Base-by-base conservation (phyloP, 108 stramenopile genomes). In the Conticribra weissflogii region DNA sequence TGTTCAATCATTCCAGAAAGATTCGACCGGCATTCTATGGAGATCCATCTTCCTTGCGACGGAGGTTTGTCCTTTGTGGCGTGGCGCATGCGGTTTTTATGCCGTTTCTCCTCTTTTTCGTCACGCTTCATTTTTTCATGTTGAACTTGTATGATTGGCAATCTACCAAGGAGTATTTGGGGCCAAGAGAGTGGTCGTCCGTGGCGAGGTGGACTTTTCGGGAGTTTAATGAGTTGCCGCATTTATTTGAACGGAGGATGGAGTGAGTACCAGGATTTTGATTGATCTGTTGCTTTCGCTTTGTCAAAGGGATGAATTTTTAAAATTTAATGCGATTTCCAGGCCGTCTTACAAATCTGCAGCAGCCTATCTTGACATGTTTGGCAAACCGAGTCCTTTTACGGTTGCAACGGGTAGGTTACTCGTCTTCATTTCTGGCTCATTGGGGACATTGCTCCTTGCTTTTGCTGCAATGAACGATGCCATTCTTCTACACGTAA, bases 221-320 rank as follows among this genome's bases (percentile, higher is more conserved):
- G 25, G 97, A 99, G 78, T 97, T 94, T 71, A 99, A 99, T 76
- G 98, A 99, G 78, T 63, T 98, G 23, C 93, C 91, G 29, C 97
- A 98, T 68, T 29, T 83, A 5, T 99, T 98, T 79, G 95, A 95
- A 52, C 73, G 84, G 49, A 81, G 95, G 33, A 59, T 93, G 48
- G 87, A 75, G 64, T 66, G 34, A 54, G 64, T 66, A 3, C 14
- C 1, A 2, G 25, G n/a, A 8, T 36, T 59, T 36, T 18, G 8
- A 2, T 8, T 36, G 34, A 19, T 33, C 5, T 15, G 18, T 18
- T 59, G 31, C 34, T 59, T 59, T 33, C 48, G 19, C n/a, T n/a
- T n/a, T n/a, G n/a, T n/a, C n/a, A n/a, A n/a, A n/a, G n/a, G n/a
- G n/a, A n/a, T n/a, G n/a, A n/a, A n/a, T n/a, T n/a, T n/a, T n/a